phyloP scores from a whole-genome alignment of 1,284 basidiomycete species.

The Malassezia dermatis region DNA sequence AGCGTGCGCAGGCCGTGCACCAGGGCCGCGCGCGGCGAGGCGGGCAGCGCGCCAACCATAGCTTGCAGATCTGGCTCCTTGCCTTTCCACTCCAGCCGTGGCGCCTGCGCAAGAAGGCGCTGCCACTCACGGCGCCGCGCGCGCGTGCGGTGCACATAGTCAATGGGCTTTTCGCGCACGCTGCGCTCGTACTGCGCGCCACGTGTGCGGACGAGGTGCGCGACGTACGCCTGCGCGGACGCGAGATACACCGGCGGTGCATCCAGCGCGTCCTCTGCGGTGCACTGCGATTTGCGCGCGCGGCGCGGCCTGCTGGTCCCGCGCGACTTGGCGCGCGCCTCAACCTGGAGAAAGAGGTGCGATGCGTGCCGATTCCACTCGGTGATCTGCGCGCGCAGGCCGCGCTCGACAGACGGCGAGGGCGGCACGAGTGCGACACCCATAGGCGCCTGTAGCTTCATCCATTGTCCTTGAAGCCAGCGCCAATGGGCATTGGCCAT shows the following conservation, averaged over 20 bases:
- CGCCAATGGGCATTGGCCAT: slow-evolving; percentile 17
- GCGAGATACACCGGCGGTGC: background rate
- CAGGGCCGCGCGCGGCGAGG: background rate
- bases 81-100: background rate
- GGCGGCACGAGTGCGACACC: background rate
- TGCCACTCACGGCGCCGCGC: slow-evolving; percentile 12
- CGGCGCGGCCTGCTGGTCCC: background rate
- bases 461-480: slow-evolving; percentile 11
- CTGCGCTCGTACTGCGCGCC: background rate
- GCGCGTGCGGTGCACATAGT: background rate
- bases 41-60: background rate
- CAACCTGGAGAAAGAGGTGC: background rate
- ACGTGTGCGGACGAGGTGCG: background rate
- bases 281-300: background rate
- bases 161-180: background rate
- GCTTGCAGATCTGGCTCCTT: background rate
- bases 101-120: background rate
- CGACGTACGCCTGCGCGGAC: background rate
- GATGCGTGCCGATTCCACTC: background rate
- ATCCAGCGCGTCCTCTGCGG: background rate
- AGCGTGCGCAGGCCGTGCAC: background rate
- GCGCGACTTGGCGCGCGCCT: background rate
- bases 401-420: background rate
- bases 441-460: slow-evolving; percentile 3
- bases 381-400: background rate